Evolutionary conservation across 2,329 filamentous ascomycete species (phyloP).

Genomic region (Leptoxyphium fumago): DNA sequence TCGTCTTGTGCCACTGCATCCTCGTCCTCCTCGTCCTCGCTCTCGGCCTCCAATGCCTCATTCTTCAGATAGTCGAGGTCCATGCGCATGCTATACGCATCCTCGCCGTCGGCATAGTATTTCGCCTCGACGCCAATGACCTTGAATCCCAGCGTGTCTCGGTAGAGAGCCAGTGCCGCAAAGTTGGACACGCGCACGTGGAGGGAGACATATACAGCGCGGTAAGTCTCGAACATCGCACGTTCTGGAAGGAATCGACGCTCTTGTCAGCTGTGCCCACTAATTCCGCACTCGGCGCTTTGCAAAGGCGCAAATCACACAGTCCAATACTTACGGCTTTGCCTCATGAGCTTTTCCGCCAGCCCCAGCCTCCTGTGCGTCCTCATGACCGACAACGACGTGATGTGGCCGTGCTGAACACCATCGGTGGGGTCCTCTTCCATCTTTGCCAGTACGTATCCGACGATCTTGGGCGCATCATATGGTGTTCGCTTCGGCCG

Average conservation of each 20-base stretch:
- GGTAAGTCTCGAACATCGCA: conserved; percentile 92
- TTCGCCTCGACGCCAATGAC: conserved; percentile 74
- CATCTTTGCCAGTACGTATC: conserved; percentile 99
- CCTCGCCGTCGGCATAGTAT: conserved; percentile 96
- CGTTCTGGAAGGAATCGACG: conserved; percentile 42
- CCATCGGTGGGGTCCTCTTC: conserved; percentile 92
- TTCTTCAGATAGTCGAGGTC: conserved; percentile 50
- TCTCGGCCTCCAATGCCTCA: conserved; percentile 33
- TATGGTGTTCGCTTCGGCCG: conserved; percentile 63
- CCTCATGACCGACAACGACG: conserved; percentile 85
- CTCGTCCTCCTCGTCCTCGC: conserved; percentile 25
- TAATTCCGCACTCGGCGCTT: too few relatives aligned
- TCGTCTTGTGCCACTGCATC: conserved; percentile 28
- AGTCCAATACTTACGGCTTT: conserved; percentile 55
- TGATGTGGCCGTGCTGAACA: conserved; percentile 90
- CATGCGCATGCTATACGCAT: conserved; percentile 88
- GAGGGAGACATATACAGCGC: conserved; percentile 81
- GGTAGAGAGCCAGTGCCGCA: conserved; percentile 82
- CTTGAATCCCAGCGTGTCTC: conserved; percentile 78
- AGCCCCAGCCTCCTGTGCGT: conserved; percentile 84
- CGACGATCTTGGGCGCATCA: conserved; percentile 93
- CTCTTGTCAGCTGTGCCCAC: neutral
- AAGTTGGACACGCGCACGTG: conserved; percentile 91
- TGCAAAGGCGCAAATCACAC: neutral
- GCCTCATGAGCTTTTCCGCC: conserved; percentile 93